phyloP scores from a whole-genome alignment of 768 basidiomycete genomes.

The Chiua virens region DNA sequence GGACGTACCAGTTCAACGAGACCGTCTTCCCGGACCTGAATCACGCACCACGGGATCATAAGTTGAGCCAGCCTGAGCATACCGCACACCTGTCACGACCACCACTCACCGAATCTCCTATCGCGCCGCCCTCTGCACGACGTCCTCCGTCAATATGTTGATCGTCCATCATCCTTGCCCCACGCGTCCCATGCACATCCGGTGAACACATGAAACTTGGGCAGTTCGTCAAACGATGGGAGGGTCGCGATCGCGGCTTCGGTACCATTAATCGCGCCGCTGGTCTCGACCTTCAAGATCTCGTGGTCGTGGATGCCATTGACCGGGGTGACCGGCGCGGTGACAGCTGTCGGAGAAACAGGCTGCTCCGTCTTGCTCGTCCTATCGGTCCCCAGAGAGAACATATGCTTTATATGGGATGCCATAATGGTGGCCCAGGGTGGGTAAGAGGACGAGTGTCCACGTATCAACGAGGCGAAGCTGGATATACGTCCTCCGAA shows the following conservation, averaged over 20 bases:
- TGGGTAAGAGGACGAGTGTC: not conserved
- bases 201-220: slow-evolving; percentile 38
- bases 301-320: too few relatives aligned
- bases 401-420: slow-evolving; percentile 11
- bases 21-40: slow-evolving; percentile 53
- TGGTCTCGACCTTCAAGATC: too few relatives aligned
- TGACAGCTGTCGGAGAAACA: not conserved
- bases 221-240: slow-evolving; percentile 50
- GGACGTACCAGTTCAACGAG: slow-evolving; percentile 62
- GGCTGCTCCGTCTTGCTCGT: not conserved
- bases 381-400: slow-evolving; percentile 12
- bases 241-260: slow-evolving; percentile 9
- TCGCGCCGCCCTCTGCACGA: slow-evolving; percentile 56
- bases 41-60: too few relatives aligned
- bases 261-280: not conserved
- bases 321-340: not conserved
- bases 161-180: slow-evolving; percentile 66
- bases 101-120: slow-evolving; percentile 58
- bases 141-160: slow-evolving; percentile 60
- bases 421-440: slow-evolving; percentile 16
- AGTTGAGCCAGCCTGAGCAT: too few relatives aligned
- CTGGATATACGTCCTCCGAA: slow-evolving; percentile 4
- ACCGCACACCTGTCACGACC: too few relatives aligned
- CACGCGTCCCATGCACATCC: slow-evolving; percentile 73
- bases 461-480: not conserved